phyloP scores from a whole-genome alignment of 768 basidiomycete genomes.

The Mycena filopes region DNA sequence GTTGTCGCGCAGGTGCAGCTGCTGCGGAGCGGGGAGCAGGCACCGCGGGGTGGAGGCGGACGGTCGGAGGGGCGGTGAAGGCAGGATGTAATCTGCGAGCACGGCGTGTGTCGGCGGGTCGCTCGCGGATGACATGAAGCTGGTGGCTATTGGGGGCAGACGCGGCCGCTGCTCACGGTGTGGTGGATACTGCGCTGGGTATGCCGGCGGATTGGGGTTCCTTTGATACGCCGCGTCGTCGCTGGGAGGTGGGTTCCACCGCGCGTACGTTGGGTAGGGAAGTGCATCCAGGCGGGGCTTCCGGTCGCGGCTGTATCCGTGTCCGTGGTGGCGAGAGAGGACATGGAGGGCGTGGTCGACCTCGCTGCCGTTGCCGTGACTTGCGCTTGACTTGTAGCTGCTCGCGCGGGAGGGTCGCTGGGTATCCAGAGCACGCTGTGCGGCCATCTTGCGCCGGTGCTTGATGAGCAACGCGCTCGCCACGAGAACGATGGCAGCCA shows the following conservation, averaged over 20 bases:
- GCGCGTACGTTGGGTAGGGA: constrained; percentile 25
- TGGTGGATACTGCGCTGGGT: not conserved
- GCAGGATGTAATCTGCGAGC: constrained; percentile 23
- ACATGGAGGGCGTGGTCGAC: constrained; percentile 35
- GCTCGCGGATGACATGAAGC: constrained; percentile 19
- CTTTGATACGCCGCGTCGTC: not conserved
- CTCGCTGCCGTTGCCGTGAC: constrained; percentile 26
- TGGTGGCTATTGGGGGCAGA: constrained; percentile 25
- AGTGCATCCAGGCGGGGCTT: constrained; percentile 3
- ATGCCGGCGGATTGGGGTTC: constrained; percentile 7
- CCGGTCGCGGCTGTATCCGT: constrained; percentile 12
- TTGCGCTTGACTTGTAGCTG: constrained; percentile 30
- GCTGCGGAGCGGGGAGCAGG: constrained; percentile 31
- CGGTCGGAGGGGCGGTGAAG: constrained; percentile 25
- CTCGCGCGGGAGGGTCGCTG: constrained; percentile 35
- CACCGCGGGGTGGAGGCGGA: constrained; percentile 28
- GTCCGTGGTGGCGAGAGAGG: constrained; percentile 31
- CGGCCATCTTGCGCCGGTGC: constrained; percentile 39
- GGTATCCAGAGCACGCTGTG: constrained; percentile 32
- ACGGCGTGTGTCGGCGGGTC: constrained; percentile 17
- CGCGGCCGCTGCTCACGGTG: constrained; percentile 2
- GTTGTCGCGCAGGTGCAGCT: constrained; percentile 21
- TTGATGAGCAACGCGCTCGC: constrained; percentile 42
- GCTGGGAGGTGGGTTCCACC: constrained; percentile 15
- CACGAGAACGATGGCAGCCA: constrained; percentile 44